phyloP scores from a whole-genome alignment of 768 basidiomycete species.

The Suillus bovinus region DNA sequence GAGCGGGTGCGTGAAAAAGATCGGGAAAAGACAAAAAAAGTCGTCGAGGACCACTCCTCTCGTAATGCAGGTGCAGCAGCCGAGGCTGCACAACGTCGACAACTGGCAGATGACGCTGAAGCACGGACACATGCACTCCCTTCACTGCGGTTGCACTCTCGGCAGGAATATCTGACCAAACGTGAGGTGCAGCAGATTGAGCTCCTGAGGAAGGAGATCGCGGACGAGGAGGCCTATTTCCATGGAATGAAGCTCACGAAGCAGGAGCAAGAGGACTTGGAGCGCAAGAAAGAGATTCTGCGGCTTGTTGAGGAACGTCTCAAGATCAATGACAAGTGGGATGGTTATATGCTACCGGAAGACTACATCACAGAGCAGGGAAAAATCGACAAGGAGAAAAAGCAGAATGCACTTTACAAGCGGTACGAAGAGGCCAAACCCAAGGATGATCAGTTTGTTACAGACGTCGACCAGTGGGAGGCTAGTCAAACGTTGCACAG shows the following conservation, averaged over 20 bases:
- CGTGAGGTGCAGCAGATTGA: constrained; percentile 97
- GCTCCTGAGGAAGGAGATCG: constrained; percentile 87
- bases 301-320: constrained; percentile 91
- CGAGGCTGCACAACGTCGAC: constrained; percentile 79
- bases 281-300: constrained; percentile 89
- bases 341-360: constrained; percentile 95
- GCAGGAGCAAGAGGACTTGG: constrained; percentile 77
- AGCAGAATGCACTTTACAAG: constrained; percentile 87
- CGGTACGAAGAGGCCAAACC: constrained; percentile 94
- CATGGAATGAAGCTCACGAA: constrained; percentile 88
- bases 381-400: constrained; percentile 96
- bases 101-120: constrained; percentile 76
- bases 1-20: constrained; percentile 84
- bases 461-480: constrained; percentile 98
- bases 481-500: constrained; percentile 86
- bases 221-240: constrained; percentile 91
- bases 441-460: constrained; percentile 92
- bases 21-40: constrained; percentile 80
- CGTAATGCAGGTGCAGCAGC: constrained; percentile 65
- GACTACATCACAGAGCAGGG: constrained; percentile 99
- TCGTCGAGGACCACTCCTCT: constrained; percentile 91
- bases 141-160: constrained; percentile 81
- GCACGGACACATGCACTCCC: constrained; percentile 59
- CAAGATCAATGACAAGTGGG: constrained; percentile 92
- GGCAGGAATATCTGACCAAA: constrained; percentile 95